Conservation (phyloP, 1,284 basidiomycete species). For the Tetrapyrgos nigripes region DNA sequence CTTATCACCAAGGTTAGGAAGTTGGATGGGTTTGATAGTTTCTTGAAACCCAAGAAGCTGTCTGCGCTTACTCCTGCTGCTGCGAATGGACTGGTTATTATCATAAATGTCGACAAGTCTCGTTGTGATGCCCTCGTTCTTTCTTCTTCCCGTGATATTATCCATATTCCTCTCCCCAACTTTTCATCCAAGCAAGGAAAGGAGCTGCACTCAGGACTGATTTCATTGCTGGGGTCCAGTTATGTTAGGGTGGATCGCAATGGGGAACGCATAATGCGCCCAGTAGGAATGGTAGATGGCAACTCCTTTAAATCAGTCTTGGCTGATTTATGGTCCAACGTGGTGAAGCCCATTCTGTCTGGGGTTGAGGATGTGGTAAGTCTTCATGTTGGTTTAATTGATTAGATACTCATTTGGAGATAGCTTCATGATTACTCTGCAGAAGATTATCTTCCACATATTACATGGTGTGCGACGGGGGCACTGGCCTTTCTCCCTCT, state of each 20-base stretch:
- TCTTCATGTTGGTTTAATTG: neutral
- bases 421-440: neutral
- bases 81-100: constrained; percentile 12
- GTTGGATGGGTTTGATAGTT: constrained; percentile 11
- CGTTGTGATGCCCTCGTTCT: constrained; percentile 10
- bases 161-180: constrained; percentile 7
- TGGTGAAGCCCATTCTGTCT: neutral
- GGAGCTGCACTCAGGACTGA: neutral
- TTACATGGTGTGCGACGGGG: constrained; percentile 7
- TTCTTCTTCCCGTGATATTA: neutral
- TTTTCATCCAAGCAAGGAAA: neutral
- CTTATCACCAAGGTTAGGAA: constrained; percentile 7
- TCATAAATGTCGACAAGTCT: constrained; percentile 6
- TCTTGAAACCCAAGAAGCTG: constrained; percentile 11
- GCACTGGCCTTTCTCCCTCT: constrained; percentile 6
- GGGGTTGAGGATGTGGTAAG: neutral
- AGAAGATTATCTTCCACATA: neutral
- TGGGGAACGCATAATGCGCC: neutral
- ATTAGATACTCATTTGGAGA: neutral
- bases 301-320: neutral
- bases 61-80: neutral
- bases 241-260: neutral
- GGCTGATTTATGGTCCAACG: neutral
- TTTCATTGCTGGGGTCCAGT: neutral
- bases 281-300: neutral